Conservation (phyloP, 1,139 yeast species). For the Pneumocystis jirovecii region DNA sequence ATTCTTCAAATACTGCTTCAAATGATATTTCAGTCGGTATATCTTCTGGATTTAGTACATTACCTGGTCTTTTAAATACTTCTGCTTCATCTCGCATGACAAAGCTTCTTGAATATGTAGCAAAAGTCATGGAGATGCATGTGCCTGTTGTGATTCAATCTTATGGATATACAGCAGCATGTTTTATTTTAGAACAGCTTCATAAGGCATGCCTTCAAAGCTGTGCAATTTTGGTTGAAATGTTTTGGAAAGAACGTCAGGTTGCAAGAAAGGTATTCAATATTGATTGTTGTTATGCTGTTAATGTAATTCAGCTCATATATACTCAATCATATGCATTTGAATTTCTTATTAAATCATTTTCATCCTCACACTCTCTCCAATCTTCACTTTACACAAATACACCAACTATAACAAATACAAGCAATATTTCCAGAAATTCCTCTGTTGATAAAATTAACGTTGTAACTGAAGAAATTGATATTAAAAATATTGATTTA, state of each 20-base stretch:
- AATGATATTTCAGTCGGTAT: background rate
- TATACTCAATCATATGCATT: constrained; percentile 32
- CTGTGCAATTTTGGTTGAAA: constrained; percentile 73
- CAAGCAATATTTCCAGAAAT: background rate
- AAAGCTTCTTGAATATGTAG: constrained; percentile 69
- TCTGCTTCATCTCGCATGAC: constrained; percentile 26
- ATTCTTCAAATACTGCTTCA: background rate
- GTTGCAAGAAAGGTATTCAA: constrained; percentile 28
- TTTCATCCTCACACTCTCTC: constrained; percentile 30
- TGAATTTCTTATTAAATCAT: constrained; percentile 29
- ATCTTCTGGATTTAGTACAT: no score
- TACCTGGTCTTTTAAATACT: background rate
- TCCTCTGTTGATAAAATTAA: background rate
- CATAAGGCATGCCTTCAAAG: constrained; percentile 86
- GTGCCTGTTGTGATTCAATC: constrained; percentile 58
- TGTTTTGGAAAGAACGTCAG: constrained; percentile 61
- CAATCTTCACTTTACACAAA: constrained; percentile 21
- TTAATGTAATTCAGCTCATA: background rate
- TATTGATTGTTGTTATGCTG: background rate
- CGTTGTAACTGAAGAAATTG: constrained; percentile 20
- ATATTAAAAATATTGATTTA: constrained; percentile 41
- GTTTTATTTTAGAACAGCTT: constrained; percentile 51
- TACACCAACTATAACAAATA: constrained; percentile 2
- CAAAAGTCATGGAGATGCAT: constrained; percentile 75
- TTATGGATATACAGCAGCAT: constrained; percentile 55